These are phyloP conservation scores for Danielozyma ontarioensis DNA, from an alignment of 805 yeast species.

Conservation along the genomic window DNA sequence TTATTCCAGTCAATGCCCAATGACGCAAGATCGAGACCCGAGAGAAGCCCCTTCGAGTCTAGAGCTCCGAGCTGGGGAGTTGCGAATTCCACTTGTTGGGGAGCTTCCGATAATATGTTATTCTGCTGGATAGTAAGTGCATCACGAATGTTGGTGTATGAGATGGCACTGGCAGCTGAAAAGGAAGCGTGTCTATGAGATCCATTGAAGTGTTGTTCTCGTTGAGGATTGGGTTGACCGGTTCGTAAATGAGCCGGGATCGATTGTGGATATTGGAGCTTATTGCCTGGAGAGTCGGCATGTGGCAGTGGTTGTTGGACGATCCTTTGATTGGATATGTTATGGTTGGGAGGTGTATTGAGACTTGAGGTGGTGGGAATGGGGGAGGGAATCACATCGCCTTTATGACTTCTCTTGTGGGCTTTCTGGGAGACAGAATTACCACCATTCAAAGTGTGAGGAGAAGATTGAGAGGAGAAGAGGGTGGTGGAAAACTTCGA, in stretches of 20 bases:
- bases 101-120: slow-evolving; percentile 41
- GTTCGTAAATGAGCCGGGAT: slow-evolving; percentile 12
- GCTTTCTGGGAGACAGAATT: neutral
- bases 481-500: neutral
- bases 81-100: slow-evolving; percentile 72
- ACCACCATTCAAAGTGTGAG: neutral
- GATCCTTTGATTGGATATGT: slow-evolving; percentile 2
- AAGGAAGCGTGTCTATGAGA: slow-evolving; percentile 55
- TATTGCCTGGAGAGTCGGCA: slow-evolving; percentile 5
- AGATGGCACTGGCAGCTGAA: slow-evolving; percentile 56
- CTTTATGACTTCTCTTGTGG: neutral
- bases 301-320: slow-evolving; percentile 22
- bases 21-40: slow-evolving; percentile 32
- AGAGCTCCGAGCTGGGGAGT: slow-evolving; percentile 68
- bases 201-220: slow-evolving; percentile 2
- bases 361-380: slow-evolving; percentile 17
- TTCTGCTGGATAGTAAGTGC: slow-evolving; percentile 29
- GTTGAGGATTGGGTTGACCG: slow-evolving; percentile 19
- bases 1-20: slow-evolving; percentile 27
- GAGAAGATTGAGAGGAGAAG: too few relatives aligned
- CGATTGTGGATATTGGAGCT: slow-evolving; percentile 13
- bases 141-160: slow-evolving; percentile 53
- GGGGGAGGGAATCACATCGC: slow-evolving; percentile 19
- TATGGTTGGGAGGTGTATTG: slow-evolving; percentile 18
- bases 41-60: slow-evolving; percentile 27